A percentile compares a stretch with the other conserved stretches of the same genome.
Evolutionary conservation across 1,284 basidiomycete genomes (phyloP).

Genomic region (Tremellales sp.): DNA sequence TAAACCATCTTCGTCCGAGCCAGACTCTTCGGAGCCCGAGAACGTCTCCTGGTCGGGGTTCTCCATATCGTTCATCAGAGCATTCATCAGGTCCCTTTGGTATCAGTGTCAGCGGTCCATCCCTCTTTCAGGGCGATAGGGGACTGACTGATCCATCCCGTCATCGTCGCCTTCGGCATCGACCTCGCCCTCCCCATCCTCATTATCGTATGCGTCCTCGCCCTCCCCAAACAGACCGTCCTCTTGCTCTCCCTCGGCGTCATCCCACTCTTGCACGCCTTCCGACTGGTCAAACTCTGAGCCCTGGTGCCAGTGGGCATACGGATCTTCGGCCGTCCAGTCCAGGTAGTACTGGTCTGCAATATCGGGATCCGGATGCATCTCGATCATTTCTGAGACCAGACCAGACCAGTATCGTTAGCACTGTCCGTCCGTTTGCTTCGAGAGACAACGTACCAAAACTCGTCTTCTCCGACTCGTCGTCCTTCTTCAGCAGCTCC

Average conservation of each 20-base stretch:
- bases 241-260: constrained; percentile 45
- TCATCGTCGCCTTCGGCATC: constrained; percentile 49
- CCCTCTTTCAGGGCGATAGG: background rate
- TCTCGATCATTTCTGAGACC: constrained; percentile 37
- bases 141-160: constrained; percentile 23
- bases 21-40: constrained; percentile 22
- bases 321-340: constrained; percentile 35
- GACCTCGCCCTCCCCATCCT: constrained; percentile 42
- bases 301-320: constrained; percentile 42
- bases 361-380: constrained; percentile 35
- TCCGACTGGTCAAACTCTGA: constrained; percentile 57
- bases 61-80: constrained; percentile 36
- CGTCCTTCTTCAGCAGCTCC: constrained; percentile 80
- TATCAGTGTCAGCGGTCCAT: background rate
- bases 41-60: no score
- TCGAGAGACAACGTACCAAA: constrained; percentile 24
- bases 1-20: constrained; percentile 26
- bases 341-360: constrained; percentile 40
- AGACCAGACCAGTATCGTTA: no score
- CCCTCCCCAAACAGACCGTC: constrained; percentile 51
- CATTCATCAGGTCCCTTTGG: constrained; percentile 34
- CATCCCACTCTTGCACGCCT: constrained; percentile 29
- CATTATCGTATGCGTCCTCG: constrained; percentile 42
- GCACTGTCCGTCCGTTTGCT: constrained; percentile 2
- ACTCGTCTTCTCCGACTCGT: constrained; percentile 60